phyloP scores from a whole-genome alignment of 495 filamentous ascomycete genomes.

The Penicillium cosmopolitanum region DNA sequence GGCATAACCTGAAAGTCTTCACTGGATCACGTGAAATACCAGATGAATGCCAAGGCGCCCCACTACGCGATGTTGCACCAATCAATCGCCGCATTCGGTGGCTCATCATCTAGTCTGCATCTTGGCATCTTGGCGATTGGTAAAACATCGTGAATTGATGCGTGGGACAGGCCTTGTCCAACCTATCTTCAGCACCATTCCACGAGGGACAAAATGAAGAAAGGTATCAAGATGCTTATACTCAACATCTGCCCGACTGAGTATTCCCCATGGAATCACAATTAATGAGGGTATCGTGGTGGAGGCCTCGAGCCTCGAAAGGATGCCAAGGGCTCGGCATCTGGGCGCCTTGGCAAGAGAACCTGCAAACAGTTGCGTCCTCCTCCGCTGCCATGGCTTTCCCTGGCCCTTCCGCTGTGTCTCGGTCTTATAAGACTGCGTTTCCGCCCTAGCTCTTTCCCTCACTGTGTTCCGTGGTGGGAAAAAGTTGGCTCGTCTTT shows the following conservation, averaged over 20 bases:
- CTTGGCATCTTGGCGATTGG: slow-evolving; percentile 45
- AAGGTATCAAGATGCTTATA: slow-evolving; percentile 4
- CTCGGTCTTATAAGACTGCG: slow-evolving; percentile 39
- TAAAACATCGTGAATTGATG: slow-evolving; percentile 27
- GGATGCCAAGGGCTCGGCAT: slow-evolving; percentile 51
- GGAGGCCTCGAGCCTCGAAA: slow-evolving; percentile 14
- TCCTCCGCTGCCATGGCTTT: slow-evolving; percentile 39
- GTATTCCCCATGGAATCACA: neutral
- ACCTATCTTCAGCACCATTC: slow-evolving; percentile 6
- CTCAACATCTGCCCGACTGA: neutral
- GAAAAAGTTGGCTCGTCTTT: slow-evolving; percentile 17
- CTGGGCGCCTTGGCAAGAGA: slow-evolving; percentile 49
- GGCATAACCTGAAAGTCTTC: neutral
- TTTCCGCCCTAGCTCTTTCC: slow-evolving; percentile 25
- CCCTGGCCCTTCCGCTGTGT: slow-evolving; percentile 39
- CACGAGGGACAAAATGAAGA: neutral
- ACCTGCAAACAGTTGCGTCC: slow-evolving; percentile 32
- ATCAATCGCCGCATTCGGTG: slow-evolving; percentile 11
- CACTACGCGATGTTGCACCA: slow-evolving; percentile 20
- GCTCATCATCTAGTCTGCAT: slow-evolving; percentile 26
- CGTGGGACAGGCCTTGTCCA: slow-evolving; percentile 17
- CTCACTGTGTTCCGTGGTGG: slow-evolving; percentile 10
- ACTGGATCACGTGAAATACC: slow-evolving; percentile 20
- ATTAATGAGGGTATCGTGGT: neutral
- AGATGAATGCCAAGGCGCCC: slow-evolving; percentile 24